These are phyloP conservation scores for Dioscorea zingiberensis DNA, from an alignment of 106 monocot species.

Conservation along the genomic window DNA sequence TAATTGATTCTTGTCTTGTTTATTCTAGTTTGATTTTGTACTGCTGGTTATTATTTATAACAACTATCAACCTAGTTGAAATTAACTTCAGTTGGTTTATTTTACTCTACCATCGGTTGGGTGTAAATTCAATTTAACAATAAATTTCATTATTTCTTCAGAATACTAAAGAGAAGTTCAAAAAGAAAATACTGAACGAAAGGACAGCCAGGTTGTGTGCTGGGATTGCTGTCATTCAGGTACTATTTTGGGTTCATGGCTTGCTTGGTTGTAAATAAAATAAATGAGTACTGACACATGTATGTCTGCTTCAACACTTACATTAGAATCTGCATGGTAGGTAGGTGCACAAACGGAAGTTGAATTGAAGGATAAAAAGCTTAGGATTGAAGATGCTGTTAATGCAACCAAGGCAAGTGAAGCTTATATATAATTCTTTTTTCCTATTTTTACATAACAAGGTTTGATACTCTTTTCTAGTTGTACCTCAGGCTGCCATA, in stretches of 20 bases:
- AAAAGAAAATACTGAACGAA: constrained; percentile 86
- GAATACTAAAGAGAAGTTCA: constrained; percentile 55
- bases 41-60: too few species aligned
- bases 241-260: constrained; percentile 3
- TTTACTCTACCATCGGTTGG: too few species aligned
- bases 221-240: constrained; percentile 80
- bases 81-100: too few species aligned
- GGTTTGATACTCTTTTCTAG: neutral
- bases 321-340: constrained; percentile 20
- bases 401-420: constrained; percentile 72
- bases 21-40: too few species aligned
- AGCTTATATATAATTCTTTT: constrained; percentile 3
- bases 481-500: constrained; percentile 62
- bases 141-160: constrained; percentile 9
- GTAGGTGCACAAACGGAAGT: constrained; percentile 89
- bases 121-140: too few species aligned
- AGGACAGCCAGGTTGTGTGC: constrained; percentile 77
- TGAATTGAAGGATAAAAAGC: constrained; percentile 67
- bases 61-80: too few species aligned
- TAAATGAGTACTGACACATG: too few species aligned
- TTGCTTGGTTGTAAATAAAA: too few species aligned
- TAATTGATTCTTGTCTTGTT: too few species aligned
- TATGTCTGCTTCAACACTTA: too few species aligned
- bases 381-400: constrained; percentile 91
- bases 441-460: neutral